Evolutionary conservation across 768 basidiomycete species (phyloP).

Genomic region (Russula brevipes): DNA sequence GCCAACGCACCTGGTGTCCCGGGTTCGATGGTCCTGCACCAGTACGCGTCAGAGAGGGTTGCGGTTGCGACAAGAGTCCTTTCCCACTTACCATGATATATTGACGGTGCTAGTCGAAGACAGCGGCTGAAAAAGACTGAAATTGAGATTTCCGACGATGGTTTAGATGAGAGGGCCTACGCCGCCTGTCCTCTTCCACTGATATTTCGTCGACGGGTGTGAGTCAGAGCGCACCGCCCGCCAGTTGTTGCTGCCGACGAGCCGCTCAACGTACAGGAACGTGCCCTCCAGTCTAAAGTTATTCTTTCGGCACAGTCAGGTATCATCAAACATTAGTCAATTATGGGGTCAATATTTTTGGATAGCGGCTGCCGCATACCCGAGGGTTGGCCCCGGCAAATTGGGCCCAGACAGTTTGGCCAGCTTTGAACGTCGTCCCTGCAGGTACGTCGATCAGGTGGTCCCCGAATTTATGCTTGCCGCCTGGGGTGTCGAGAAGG

Average conservation of each 20-base stretch:
- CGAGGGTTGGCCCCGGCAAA: slow-evolving; percentile 79
- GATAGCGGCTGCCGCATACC: slow-evolving; percentile 36
- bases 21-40: slow-evolving; percentile 54
- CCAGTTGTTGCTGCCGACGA: slow-evolving; percentile 46
- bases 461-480: slow-evolving; percentile 57
- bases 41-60: slow-evolving; percentile 6
- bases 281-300: slow-evolving; percentile 70
- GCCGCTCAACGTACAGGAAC: slow-evolving; percentile 61
- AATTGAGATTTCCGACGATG: neutral
- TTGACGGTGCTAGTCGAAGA: slow-evolving; percentile 60
- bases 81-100: slow-evolving; percentile 52
- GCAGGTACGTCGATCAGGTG: slow-evolving; percentile 51
- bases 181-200: slow-evolving; percentile 55
- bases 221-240: slow-evolving; percentile 62
- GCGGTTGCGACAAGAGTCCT: neutral
- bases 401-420: slow-evolving; percentile 53
- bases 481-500: slow-evolving; percentile 52
- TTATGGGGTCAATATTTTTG: neutral
- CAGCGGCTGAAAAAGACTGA: slow-evolving; percentile 34
- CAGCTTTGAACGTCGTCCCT: slow-evolving; percentile 44
- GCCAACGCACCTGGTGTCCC: slow-evolving; percentile 47
- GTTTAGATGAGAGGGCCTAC: slow-evolving; percentile 33
- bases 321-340: neutral
- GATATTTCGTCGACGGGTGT: slow-evolving; percentile 67
- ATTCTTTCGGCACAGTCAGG: slow-evolving; percentile 43